A percentile compares a stretch with the other conserved stretches of the same genome.
phyloP scores from a whole-genome alignment of 2,329 filamentous ascomycete species.

The Cordyceps fumosorosea region DNA sequence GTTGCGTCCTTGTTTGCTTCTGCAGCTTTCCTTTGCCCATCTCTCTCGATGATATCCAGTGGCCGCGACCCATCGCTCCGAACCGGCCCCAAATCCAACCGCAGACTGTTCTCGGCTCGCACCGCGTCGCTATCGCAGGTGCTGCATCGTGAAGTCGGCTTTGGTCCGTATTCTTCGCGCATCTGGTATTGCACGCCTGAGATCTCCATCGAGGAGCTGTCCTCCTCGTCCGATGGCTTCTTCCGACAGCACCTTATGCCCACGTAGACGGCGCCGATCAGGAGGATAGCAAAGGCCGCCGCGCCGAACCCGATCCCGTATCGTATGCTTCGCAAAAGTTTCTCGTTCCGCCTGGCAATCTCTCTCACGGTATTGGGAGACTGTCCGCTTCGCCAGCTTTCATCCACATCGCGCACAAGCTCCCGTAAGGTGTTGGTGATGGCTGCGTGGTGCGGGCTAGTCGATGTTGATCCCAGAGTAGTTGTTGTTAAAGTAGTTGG shows the following conservation, averaged over 20 bases:
- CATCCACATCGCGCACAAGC: slow-evolving; percentile 31
- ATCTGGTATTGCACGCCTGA: slow-evolving; percentile 10
- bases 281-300: slow-evolving; percentile 3
- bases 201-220: slow-evolving; percentile 5
- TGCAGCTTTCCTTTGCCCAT: neutral
- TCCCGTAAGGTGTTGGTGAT: slow-evolving; percentile 27
- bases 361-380: slow-evolving; percentile 23
- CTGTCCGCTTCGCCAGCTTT: slow-evolving; percentile 26
- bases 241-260: slow-evolving; percentile 7
- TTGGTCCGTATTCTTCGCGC: slow-evolving; percentile 9
- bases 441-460: neutral
- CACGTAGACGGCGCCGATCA: slow-evolving; percentile 7
- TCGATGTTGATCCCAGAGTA: neutral
- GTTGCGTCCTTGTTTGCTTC: neutral
- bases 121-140: slow-evolving; percentile 2
- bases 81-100: neutral
- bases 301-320: slow-evolving; percentile 25
- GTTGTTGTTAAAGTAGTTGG: neutral
- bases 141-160: slow-evolving; percentile 4
- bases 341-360: slow-evolving; percentile 13
- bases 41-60: neutral
- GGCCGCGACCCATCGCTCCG: neutral
- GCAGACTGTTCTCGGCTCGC: neutral
- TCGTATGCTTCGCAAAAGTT: slow-evolving; percentile 25
- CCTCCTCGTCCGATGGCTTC: neutral